These are phyloP conservation scores for Mycena albidolilacea DNA, from an alignment of 768 basidiomycete species.

Conservation along the genomic window DNA sequence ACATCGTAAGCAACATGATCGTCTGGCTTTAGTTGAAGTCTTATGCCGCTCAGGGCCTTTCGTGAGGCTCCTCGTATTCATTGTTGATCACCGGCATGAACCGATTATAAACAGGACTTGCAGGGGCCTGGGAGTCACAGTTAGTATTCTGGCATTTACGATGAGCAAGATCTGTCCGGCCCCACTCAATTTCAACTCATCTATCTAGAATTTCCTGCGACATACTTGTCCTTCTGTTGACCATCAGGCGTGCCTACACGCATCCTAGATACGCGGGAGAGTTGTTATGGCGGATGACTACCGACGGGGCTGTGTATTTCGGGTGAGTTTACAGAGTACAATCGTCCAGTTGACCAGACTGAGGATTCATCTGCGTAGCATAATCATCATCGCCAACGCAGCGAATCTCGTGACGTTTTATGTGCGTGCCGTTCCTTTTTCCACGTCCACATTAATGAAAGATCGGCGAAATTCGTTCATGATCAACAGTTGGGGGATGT, in stretches of 20 bases:
- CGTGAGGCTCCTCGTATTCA: constrained; percentile 4
- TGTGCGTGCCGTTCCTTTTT: constrained; percentile 15
- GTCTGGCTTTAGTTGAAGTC: constrained; percentile 4
- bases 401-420: constrained; percentile 16
- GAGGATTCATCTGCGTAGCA: constrained; percentile 1
- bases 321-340: constrained; percentile 14
- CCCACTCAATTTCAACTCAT: neutral
- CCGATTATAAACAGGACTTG: constrained; percentile 2
- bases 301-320: constrained; percentile 2
- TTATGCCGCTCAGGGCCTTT: neutral
- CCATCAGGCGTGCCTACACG: constrained; percentile 14
- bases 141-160: neutral
- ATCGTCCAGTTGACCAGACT: neutral
- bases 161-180: constrained; percentile 5
- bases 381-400: constrained; percentile 17
- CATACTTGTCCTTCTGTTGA: constrained; percentile 16
- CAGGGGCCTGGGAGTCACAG: constrained; percentile 3
- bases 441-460: constrained; percentile 2
- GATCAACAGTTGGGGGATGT: constrained; percentile 25
- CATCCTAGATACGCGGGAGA: neutral
- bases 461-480: neutral
- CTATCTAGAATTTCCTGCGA: constrained; percentile 1
- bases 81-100: constrained; percentile 12
- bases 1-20: constrained; percentile 5
- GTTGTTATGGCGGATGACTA: neutral